Evolutionary conservation across 768 basidiomycete species (phyloP), one percentile per base, ranked within the genome.

Genomic region (Pleurotus giganteus): DNA sequence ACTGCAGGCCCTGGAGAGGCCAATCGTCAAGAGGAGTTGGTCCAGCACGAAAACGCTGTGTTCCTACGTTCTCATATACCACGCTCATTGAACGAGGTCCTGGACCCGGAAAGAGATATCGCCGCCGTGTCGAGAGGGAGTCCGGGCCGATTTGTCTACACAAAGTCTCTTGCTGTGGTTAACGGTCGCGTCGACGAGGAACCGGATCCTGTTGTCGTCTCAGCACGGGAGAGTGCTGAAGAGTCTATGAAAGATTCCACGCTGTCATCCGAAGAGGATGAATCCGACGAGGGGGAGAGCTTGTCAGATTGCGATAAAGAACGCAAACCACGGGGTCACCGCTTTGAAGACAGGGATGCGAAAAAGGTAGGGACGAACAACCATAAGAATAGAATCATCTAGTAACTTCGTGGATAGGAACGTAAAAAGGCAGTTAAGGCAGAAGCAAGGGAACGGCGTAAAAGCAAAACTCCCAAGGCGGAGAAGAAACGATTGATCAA

Each of bases 61-160:
- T 99, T 99, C 76, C 71, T 93, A 66, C 79, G 79, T 24, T 91
- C 94, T 1, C 98, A 92, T 72, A 99, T 98, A 60, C 97, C 97
- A 12, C 85, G 95, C 29, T 87, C 85, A 21, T 73, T 99, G 45
- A 91, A 92, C 59, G 94, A 98, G 64, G 88, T 99, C 6, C 91
- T 88, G 66, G 94, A 98, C 67, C 93, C 95, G 0, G 97, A 99
- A 66, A 80, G 95, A 26, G 96, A 98, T 65, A 86, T 93, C 9
- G 91, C 85, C 31, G 79, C 81, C 17, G 74, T 95, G 39, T 77
- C 77, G 15, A 72, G 82, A 2, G 94, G 94, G 5, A 84, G 88
- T 47, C 85, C 86, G 11, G 71, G 75, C 52, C 79, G 77, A 26
- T 77, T 97, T 34, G 97, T 98, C 53, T 99, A 98, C 64, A 85